A percentile compares a stretch with the other conserved stretches of the same genome.
Evolutionary conservation across 1,284 basidiomycete genomes (phyloP).

Genomic region (Marasmius tenuissimus): DNA sequence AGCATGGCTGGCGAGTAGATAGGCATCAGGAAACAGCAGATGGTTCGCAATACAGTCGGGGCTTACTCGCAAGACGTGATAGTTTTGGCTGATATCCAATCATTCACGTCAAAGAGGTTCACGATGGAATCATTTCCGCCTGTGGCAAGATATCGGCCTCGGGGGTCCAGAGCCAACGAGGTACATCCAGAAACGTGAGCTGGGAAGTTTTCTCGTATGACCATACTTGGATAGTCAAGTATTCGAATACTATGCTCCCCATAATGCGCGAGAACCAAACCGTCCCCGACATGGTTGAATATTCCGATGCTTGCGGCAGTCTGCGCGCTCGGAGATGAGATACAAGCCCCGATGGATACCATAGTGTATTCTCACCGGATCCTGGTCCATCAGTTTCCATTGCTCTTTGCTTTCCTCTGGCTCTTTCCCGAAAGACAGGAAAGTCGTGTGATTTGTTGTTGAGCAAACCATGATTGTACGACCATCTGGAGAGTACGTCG

Average conservation of each 20-base stretch:
- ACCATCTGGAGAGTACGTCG: slow-evolving; percentile 72
- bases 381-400: slow-evolving; percentile 56
- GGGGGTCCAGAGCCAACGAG: slow-evolving; percentile 71
- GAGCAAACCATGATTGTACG: slow-evolving; percentile 63
- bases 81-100: slow-evolving; percentile 75
- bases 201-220: slow-evolving; percentile 54
- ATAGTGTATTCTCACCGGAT: slow-evolving; percentile 31
- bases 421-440: slow-evolving; percentile 54
- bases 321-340: slow-evolving; percentile 34
- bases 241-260: slow-evolving; percentile 64
- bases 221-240: slow-evolving; percentile 63
- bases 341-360: too few species aligned
- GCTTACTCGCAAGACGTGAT: slow-evolving; percentile 77
- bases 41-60: not conserved
- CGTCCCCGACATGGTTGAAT: slow-evolving; percentile 73
- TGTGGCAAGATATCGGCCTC: slow-evolving; percentile 76
- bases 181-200: slow-evolving; percentile 78
- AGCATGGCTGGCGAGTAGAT: slow-evolving; percentile 48
- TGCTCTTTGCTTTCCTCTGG: slow-evolving; percentile 56
- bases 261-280: slow-evolving; percentile 60
- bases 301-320: slow-evolving; percentile 51
- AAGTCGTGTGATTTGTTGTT: slow-evolving; percentile 53
- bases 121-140: slow-evolving; percentile 80
- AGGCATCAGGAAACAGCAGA: not conserved
- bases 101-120: slow-evolving; percentile 72